Evolutionary conservation across 2,329 filamentous ascomycete species (phyloP), one percentile per base, ranked within the genome.

Genomic region (Aspergillus sp.): DNA sequence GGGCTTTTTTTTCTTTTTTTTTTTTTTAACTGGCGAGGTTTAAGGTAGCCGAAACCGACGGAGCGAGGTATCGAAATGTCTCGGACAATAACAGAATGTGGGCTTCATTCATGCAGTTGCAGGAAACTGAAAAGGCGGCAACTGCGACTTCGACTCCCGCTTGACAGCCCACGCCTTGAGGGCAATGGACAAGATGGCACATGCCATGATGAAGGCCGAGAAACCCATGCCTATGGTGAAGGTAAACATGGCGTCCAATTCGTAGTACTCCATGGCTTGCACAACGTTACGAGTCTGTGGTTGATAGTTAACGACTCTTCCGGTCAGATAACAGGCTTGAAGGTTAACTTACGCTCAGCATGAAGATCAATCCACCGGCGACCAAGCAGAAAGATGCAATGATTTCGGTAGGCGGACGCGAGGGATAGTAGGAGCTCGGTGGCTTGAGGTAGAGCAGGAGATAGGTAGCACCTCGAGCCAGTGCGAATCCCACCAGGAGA

Each of bases 381-480:
- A 94, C 87, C 49, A 97, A 74, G 36, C 89, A 93, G 63, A 97
- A 97, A 0, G 88, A 75, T 0, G 86, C 77, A 44, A 97, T 72
- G n/a, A 96, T 75, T 73, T 97, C 91, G 0, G 88, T 93, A 0
- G 91, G 91, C 6, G 91, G 91, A 28, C 90, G 81, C 33, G 87
- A 86, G 0, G 91, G 88, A 19, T 90, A 75, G 51, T 86, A 78
- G 0, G 88, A 94, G 29, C 75, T 83, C 2, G 90, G 89, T 10
- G 90, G 89, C 55, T 82, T 82, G 45, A 96, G 71, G 66, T 85
- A 97, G 48, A 88, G 69, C 36, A 90, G 69, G 4, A 93, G 67
- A 64, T 96, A 97, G 5, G 89, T 94, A 47, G 87, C 70, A 1
- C 76, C 82, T 41, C 91, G 81, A 27, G 88, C 83, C 48, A 94